Base-by-base conservation (phyloP, 2,329 filamentous ascomycete species). In the Ceratocystis ficicola region DNA sequence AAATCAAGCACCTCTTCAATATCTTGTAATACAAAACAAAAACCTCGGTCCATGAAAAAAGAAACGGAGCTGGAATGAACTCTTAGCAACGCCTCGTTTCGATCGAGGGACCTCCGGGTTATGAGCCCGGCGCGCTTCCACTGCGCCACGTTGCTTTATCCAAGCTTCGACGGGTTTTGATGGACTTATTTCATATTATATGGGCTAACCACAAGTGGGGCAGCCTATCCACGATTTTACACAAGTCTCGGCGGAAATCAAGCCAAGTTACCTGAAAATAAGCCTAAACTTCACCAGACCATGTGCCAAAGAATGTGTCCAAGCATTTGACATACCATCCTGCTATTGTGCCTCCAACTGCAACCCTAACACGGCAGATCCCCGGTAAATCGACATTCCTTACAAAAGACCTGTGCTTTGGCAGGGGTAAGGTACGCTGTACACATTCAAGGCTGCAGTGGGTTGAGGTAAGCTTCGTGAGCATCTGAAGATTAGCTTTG, bases 41-140 rank as follows among this genome's bases (percentile, higher is more conserved):
- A 3, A 36, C 32, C 20, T 20, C 44, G 22, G 22, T 12, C 8
- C 36, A 48, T 44, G n/a, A n/a, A 48, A 65, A 60, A 61, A 36
- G 60, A 8, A 50, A 8, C 0, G 17, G 0, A 2, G 3, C 10
- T 4, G 1, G 0, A 41, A 25, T 32, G 25, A 1, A 28, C 1
- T 3, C 4, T 17, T 68, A 68, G 63, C 63, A 68, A 68, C 63
- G 61, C 66, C 63, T 68, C 66, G 63, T 67, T 67, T 67, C 66
- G 65, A 67, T 67, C 65, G 63, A 67, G 66, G 62, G 66, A 62
- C 66, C 66, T 67, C 66, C 66, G 63, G 66, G 66, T 65, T 67
- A 67, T 67, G 66, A 67, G 66, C 66, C 66, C 66, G 63, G 66
- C 66, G 66, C 66, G 63, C 66, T 67, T 67, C 66, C 66, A 67